Conservation (phyloP, 1,284 basidiomycete genomes). For the Omphalotus olearius region DNA sequence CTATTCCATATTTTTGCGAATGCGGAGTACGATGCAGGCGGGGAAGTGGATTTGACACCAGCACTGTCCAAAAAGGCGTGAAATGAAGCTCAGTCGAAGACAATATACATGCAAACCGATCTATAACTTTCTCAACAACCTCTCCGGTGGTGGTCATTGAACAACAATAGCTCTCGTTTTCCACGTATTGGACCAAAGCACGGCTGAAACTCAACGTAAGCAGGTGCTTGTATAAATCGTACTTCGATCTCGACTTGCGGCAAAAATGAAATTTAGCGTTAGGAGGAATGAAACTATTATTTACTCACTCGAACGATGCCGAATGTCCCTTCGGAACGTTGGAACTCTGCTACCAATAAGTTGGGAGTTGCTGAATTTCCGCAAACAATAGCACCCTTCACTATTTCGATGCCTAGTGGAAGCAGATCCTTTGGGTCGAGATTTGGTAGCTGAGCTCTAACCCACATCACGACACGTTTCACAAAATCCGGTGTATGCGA, state of each 20-base stretch:
- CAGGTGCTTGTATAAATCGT: constrained; percentile 79
- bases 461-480: constrained; percentile 41
- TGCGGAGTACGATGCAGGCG: constrained; percentile 14
- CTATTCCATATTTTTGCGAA: constrained; percentile 56
- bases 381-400: constrained; percentile 73
- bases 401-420: constrained; percentile 72
- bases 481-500: constrained; percentile 42
- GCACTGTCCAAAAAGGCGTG: not conserved
- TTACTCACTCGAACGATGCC: constrained; percentile 65
- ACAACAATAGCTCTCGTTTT: constrained; percentile 73
- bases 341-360: constrained; percentile 77
- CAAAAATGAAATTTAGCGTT: not conserved
- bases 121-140: constrained; percentile 54
- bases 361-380: constrained; percentile 84
- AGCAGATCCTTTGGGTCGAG: constrained; percentile 76
- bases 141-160: constrained; percentile 65
- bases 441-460: constrained; percentile 58
- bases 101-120: constrained; percentile 37
- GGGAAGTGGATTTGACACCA: not conserved
- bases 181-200: constrained; percentile 62
- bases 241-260: constrained; percentile 66
- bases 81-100: not conserved
- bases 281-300: not conserved
- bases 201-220: constrained; percentile 68
- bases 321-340: constrained; percentile 69